Evolutionary conservation across 2,329 filamentous ascomycete species (phyloP).

Genomic region (Paecilomyces dactylethromorphus): DNA sequence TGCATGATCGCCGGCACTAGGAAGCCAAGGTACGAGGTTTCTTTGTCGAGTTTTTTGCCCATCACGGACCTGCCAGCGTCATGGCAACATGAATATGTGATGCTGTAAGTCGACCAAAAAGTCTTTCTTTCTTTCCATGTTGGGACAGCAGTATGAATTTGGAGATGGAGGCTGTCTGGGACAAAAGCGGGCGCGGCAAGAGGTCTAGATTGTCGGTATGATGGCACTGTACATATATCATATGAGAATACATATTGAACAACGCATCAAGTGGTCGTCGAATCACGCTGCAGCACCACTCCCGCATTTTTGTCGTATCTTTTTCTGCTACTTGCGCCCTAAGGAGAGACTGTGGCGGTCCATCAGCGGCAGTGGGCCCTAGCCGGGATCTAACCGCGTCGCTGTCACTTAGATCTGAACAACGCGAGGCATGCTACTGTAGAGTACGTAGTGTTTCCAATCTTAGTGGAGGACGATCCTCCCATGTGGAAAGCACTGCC

Average conservation of each 20-base stretch:
- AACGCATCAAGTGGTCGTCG: neutral
- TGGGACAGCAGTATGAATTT: neutral
- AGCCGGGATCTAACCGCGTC: too few species aligned
- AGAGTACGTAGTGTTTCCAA: neutral
- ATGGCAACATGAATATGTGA: neutral
- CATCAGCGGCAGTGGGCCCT: too few species aligned
- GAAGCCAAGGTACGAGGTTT: neutral
- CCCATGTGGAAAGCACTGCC: neutral
- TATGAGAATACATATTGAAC: neutral
- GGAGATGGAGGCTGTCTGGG: neutral
- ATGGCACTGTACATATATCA: neutral
- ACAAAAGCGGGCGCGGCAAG: neutral
- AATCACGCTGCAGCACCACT: neutral
- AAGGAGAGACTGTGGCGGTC: neutral
- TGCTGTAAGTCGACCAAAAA: neutral
- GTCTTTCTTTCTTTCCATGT: neutral
- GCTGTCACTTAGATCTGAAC: too few species aligned
- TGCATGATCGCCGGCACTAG: neutral
- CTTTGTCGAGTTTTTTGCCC: neutral
- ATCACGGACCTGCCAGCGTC: neutral
- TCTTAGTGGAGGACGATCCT: neutral
- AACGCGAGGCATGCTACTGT: neutral
- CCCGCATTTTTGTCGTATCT: neutral
- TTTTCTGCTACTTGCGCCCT: neutral
- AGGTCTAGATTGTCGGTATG: neutral